Percentiles rank a stretch among this genome's conserved stretches.
Conservation (phyloP, 1,139 yeast genomes). For the Saccharomyces hybrid region DNA sequence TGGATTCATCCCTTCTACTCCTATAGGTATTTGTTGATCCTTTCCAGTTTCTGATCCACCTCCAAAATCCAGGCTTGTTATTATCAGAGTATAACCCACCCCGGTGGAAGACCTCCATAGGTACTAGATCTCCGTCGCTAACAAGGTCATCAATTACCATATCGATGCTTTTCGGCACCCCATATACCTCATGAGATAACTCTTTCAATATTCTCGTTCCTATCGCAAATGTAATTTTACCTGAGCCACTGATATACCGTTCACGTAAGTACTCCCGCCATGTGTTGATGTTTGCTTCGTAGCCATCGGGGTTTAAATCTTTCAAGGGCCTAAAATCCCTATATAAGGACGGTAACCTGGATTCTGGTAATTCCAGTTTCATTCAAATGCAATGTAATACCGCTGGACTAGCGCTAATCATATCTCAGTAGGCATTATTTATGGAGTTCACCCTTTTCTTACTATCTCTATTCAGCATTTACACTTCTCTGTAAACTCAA, state of each 20-base stretch:
- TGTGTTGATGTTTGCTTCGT: slow-evolving; percentile 53
- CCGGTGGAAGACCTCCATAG: slow-evolving; percentile 21
- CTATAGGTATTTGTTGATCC: slow-evolving; percentile 5
- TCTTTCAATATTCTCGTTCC: slow-evolving; percentile 26
- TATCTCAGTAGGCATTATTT: neutral
- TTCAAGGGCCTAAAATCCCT: slow-evolving; percentile 48
- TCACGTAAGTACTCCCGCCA: slow-evolving; percentile 40
- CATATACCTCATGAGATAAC: slow-evolving; percentile 27
- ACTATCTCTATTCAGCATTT: neutral
- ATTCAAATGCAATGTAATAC: neutral
- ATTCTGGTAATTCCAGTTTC: slow-evolving; percentile 25
- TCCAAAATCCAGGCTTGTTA: slow-evolving; percentile 3
- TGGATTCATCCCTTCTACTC: slow-evolving; percentile 13
- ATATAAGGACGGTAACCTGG: slow-evolving; percentile 54
- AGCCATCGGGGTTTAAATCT: slow-evolving; percentile 59
- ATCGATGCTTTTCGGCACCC: slow-evolving; percentile 34
- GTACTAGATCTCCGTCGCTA: slow-evolving; percentile 25
- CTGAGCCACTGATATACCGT: slow-evolving; percentile 16
- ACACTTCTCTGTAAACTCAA: neutral
- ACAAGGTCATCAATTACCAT: slow-evolving; percentile 33
- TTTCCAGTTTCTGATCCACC: slow-evolving; percentile 12
- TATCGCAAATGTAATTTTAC: slow-evolving; percentile 25
- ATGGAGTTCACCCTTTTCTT: neutral
- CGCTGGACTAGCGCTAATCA: neutral
- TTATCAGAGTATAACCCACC: slow-evolving; percentile 6